Percentiles rank a stretch among this genome's conserved stretches.
phyloP scores from a whole-genome alignment of 176 grass and related monocot species.

The Carex pumila region DNA sequence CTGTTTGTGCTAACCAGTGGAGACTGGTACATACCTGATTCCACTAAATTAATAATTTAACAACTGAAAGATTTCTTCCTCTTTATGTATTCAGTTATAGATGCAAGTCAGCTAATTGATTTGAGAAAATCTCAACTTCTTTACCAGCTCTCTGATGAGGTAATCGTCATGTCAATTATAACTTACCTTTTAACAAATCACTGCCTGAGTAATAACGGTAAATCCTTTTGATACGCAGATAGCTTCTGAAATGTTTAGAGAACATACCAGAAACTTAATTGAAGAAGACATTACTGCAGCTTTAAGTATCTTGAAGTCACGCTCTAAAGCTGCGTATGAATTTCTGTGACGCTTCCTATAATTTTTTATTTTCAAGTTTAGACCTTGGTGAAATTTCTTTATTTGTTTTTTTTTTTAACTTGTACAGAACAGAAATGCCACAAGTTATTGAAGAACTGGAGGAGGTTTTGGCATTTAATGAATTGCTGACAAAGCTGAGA shows the following conservation, averaged over 20 bases:
- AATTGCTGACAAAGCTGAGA: slow-evolving; percentile 54
- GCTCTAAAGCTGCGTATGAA: slow-evolving; percentile 50
- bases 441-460: slow-evolving; percentile 68
- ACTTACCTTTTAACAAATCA: slow-evolving; percentile 11
- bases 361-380: slow-evolving; percentile 8
- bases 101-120: slow-evolving; percentile 56
- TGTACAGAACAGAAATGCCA: slow-evolving; percentile 46
- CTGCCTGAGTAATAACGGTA: neutral
- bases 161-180: slow-evolving; percentile 12
- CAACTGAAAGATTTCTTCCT: neutral
- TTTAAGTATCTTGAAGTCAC: slow-evolving; percentile 67
- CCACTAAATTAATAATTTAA: neutral
- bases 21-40: neutral
- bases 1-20: neutral
- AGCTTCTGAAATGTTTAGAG: slow-evolving; percentile 85
- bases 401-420: slow-evolving; percentile 6
- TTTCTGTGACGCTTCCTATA: neutral
- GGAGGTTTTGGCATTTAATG: slow-evolving; percentile 71
- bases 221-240: slow-evolving; percentile 36
- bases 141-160: slow-evolving; percentile 93
- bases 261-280: slow-evolving; percentile 61
- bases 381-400: neutral
- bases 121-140: slow-evolving; percentile 66
- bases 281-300: slow-evolving; percentile 80
- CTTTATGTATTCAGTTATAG: slow-evolving; percentile 55